phyloP scores from a whole-genome alignment of 2,329 filamentous ascomycete genomes.

The Beauveria rudraprayagi region DNA sequence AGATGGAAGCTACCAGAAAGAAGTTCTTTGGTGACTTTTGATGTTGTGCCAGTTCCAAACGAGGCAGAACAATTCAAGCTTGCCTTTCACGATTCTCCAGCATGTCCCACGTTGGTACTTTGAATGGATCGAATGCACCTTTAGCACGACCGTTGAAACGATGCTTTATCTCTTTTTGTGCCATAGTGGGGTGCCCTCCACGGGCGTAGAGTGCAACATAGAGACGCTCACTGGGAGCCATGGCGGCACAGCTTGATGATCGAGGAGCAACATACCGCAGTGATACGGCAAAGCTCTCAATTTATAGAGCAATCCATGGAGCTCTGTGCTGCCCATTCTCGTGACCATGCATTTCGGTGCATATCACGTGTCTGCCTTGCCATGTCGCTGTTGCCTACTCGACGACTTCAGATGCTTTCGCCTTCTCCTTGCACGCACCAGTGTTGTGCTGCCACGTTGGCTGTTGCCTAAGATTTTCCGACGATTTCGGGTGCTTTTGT shows the following conservation, averaged over 20 bases:
- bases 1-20: no score
- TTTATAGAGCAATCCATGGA: not conserved
- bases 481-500: no score
- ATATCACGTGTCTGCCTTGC: not conserved
- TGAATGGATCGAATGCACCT: no score
- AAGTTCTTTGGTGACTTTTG: no score
- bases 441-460: not conserved
- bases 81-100: no score
- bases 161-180: no score
- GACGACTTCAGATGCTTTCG: not conserved
- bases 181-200: not conserved
- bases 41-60: no score
- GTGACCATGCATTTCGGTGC: not conserved
- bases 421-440: not conserved
- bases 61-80: no score
- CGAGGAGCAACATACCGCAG: not conserved
- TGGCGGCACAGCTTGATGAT: not conserved
- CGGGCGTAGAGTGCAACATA: not conserved
- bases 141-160: no score
- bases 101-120: no score
- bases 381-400: not conserved
- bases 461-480: no score
- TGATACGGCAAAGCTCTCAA: not conserved
- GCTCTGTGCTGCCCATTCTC: not conserved
- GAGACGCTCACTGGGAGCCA: not conserved